Base-by-base conservation (phyloP, 805 yeast genomes). In the Lipomyces sp. region DNA sequence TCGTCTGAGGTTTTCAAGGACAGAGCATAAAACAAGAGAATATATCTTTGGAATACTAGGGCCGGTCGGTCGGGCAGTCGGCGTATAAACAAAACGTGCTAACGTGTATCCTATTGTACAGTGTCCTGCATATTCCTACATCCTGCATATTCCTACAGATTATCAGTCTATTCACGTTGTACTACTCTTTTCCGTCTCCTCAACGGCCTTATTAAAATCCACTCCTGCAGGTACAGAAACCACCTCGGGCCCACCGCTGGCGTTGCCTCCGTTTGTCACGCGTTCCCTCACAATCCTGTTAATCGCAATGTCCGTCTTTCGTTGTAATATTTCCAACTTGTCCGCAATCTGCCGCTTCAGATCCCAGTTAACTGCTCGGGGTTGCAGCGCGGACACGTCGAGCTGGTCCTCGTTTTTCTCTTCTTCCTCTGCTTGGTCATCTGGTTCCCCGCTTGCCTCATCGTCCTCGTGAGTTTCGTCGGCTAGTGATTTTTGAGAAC, bases 221-320 rank as follows among this genome's bases (percentile, higher is more conserved):
- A 53, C 39, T 7, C 57, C 54, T 21, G 45, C 51, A 13, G 57
- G 57, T 13, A 49, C 22, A 28, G 40, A 41, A n/a, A 22, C 28
- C 10, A 35, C 45, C 2, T 45, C 45, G 13, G 40, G 41, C 32
- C 19, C 10, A 35, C 45, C 3, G 45, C 45, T n/a, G 45, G 41
- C 32, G 38, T 36, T 41, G 22, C 42, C 22, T 42, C 21, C 21
- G 7, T n/a, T 34, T 11, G 40, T 13, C 19, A 65, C 31, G 26
- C 72, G 62, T 39, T 71, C 72, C 49, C 74, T 68, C 18, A 76
- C 71, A 5, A 72, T 40, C 16, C 64, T 56, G 13, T 66, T 65
- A 1, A 79, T 67, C 1, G 70, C 71, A n/a, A 62, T 64, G 39
- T 77, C 72, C 0, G 83, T 80, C 42, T 68, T 62, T 23, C 66